Conservation (phyloP, 345 rosid genomes). For the Populus alba region DNA sequence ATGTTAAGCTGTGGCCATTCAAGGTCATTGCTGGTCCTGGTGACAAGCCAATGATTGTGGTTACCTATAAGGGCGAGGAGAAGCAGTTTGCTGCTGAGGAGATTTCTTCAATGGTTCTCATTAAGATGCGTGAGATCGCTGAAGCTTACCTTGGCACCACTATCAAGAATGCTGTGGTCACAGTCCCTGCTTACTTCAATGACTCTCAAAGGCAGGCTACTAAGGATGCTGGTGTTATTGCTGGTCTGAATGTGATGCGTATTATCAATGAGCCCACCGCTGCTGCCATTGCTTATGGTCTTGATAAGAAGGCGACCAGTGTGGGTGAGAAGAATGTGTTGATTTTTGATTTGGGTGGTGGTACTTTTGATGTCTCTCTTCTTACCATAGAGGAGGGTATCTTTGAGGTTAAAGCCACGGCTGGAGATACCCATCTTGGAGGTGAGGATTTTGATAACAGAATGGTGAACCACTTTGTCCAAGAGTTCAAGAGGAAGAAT, state of each 20-base stretch:
- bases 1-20: constrained; percentile 21
- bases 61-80: constrained; percentile 26
- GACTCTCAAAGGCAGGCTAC: constrained; percentile 24
- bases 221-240: constrained; percentile 24
- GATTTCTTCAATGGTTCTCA: constrained; percentile 27
- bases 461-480: constrained; percentile 26
- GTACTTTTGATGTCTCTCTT: constrained; percentile 20
- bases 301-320: constrained; percentile 18
- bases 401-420: constrained; percentile 24
- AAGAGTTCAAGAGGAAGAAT: constrained; percentile 21
- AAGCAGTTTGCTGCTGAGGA: constrained; percentile 21
- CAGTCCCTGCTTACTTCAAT: constrained; percentile 25
- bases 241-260: constrained; percentile 22
- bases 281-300: constrained; percentile 26
- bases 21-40: constrained; percentile 21
- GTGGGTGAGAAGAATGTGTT: constrained; percentile 23
- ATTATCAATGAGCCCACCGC: constrained; percentile 31
- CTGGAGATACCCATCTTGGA: constrained; percentile 21
- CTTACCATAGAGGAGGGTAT: constrained; percentile 23
- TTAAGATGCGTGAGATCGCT: constrained; percentile 22
- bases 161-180: constrained; percentile 18
- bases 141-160: constrained; percentile 22
- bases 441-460: constrained; percentile 27
- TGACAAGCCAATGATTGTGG: constrained; percentile 31
- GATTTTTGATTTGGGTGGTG: constrained; percentile 28